These are phyloP conservation scores for Dissophora ornata DNA, from an alignment of 192 early-diverging fungal genomes.

Conservation along the genomic window DNA sequence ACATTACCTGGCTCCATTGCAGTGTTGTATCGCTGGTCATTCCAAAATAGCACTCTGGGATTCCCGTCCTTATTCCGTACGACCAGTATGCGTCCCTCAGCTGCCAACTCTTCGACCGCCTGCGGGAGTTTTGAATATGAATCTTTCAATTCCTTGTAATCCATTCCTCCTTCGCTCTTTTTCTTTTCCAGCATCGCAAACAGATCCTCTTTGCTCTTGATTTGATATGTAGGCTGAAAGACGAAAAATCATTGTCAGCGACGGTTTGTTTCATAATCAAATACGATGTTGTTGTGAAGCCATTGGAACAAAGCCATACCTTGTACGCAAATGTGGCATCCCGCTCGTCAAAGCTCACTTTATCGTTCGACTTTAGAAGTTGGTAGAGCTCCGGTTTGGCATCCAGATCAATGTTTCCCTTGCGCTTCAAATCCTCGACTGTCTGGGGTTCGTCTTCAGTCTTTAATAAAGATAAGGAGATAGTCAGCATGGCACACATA, in stretches of 20 bases:
- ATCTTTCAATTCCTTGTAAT: slow-evolving; percentile 80
- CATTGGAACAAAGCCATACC: slow-evolving; percentile 28
- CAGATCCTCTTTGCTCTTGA: slow-evolving; percentile 78
- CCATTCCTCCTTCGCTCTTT: slow-evolving; percentile 73
- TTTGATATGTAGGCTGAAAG: slow-evolving; percentile 72
- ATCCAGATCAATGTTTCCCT: slow-evolving; percentile 66
- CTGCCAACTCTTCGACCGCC: slow-evolving; percentile 66
- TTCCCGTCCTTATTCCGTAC: slow-evolving; percentile 72
- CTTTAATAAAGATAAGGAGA: slow-evolving; percentile 16
- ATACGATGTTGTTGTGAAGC: no score
- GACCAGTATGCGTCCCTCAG: slow-evolving; percentile 67
- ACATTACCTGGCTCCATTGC: slow-evolving; percentile 64
- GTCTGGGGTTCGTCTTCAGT: slow-evolving; percentile 70
- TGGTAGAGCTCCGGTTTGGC: slow-evolving; percentile 65
- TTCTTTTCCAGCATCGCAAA: slow-evolving; percentile 69
- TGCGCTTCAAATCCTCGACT: slow-evolving; percentile 64
- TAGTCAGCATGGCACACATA: no score
- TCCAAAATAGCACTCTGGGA: slow-evolving; percentile 76
- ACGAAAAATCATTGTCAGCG: neutral
- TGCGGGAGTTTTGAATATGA: slow-evolving; percentile 73
- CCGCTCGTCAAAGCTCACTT: slow-evolving; percentile 68
- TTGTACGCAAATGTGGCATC: slow-evolving; percentile 77
- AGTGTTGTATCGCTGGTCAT: slow-evolving; percentile 65
- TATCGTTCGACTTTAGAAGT: slow-evolving; percentile 69
- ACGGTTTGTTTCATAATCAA: no score